Evolutionary conservation across 1,284 basidiomycete genomes (phyloP), one percentile per base, ranked within the genome.

Genomic region (Erythrobasidium hasegawianum): DNA sequence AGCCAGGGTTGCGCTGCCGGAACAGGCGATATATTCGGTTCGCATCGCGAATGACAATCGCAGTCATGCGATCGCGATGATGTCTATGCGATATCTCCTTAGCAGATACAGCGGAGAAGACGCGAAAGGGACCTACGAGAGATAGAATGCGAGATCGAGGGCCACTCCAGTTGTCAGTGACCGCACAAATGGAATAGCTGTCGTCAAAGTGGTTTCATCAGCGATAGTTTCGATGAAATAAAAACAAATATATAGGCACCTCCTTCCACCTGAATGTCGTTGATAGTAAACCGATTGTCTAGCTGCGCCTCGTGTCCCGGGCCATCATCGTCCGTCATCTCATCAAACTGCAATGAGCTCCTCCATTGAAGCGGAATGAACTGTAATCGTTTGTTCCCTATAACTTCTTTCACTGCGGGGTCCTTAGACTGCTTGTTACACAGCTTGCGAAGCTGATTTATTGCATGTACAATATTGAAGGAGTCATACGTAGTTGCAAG

Each of bases 1-100:
- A 77, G 22, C 68, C 68, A 0, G 76, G 75, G 61, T 77, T 77
- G 1, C 76, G 72, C 8, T 68, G 47, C 38, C 71, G 69, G 61
- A 75, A 77, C n/a, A 77, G 68, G 2, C 71, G 69, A 58, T 76
- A 77, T 49, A 76, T 72, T 27, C 75, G 67, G 55, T 77, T 77
- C 16, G 75, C 70, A 61, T 77, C 76, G 14, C 68, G 59, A 14
- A 71, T 72, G 1, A 77, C 76, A 0, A 75, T 75, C 26, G 68
- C 60, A 14, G 75, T 69, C 74, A 76, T 75, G 43, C 68, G 72
- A 16, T 64, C 64, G 52, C 74, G 74, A 67, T 77, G 76, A 14
- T 70, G 69, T 5, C 56, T 52, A n/a, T 47, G 71, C 10, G 16
- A 58, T 43, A 24, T 13, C n/a, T n/a, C n/a, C n/a, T n/a, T n/a